Percentiles rank a stretch among this genome's conserved stretches.
These are phyloP conservation scores for Hydrangea macrophylla DNA, from an alignment of 148 eudicot genomes.

Conservation along the genomic window DNA sequence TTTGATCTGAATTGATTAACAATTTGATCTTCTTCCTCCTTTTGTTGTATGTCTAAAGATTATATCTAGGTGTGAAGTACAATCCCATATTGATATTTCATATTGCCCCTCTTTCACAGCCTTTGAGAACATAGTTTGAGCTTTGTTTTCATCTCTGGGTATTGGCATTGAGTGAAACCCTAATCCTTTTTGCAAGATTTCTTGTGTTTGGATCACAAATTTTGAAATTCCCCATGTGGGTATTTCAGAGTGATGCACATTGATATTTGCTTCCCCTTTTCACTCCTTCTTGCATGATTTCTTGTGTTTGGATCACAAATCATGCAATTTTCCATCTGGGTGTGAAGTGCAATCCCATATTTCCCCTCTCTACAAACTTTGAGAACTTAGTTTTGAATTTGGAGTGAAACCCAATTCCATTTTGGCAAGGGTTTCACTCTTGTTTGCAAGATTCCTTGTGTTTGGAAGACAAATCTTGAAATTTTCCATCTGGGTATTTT, in stretches of 20 bases:
- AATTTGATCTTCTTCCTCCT: not conserved
- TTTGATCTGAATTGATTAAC: not conserved
- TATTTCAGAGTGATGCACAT: too few species aligned
- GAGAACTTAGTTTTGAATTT: constrained; percentile 8
- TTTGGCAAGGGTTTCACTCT: not conserved
- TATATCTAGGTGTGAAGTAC: not conserved
- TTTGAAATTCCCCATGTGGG: not conserved
- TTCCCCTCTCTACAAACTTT: not conserved
- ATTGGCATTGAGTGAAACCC: too few species aligned
- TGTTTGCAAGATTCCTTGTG: not conserved
- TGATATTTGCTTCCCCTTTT: too few species aligned
- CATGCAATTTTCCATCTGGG: constrained; percentile 13
- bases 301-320: too few species aligned
- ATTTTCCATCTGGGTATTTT: constrained; percentile 16
- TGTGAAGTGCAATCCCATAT: not conserved
- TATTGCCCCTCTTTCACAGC: too few species aligned
- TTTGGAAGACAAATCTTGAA: constrained; percentile 11
- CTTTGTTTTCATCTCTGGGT: too few species aligned
- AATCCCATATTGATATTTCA: constrained; percentile 3
- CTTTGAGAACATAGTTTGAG: too few species aligned
- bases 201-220: constrained; percentile 5
- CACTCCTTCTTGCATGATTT: not conserved
- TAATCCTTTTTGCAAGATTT: not conserved
- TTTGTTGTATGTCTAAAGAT: not conserved
- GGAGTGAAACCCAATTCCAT: too few species aligned